Percentiles rank a stretch among this genome's conserved stretches.
Conservation (phyloP, 257 asterid genomes). For the Solanum ossicruentum region DNA sequence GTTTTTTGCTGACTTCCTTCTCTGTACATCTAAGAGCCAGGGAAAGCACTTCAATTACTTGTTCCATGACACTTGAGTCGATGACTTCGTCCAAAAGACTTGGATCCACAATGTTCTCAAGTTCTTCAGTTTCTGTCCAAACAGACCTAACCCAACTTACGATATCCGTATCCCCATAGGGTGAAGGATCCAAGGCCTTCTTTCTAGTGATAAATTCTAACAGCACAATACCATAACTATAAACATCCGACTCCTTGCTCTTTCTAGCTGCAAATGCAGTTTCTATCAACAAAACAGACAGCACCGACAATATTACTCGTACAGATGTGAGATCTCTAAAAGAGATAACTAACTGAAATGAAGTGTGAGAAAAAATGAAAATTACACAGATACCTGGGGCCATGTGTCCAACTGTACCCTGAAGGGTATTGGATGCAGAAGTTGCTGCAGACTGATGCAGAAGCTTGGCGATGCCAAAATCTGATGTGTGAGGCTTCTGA, state of each 20-base stretch:
- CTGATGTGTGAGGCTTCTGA: conserved; percentile 70
- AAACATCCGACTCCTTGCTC: conserved; percentile 5
- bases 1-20: conserved; percentile 39
- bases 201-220: conserved; percentile 15
- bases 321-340: not conserved
- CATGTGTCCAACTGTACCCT: conserved; percentile 67
- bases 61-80: conserved; percentile 38
- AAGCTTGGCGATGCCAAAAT: conserved; percentile 79
- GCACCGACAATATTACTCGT: not conserved
- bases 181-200: conserved; percentile 38
- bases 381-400: conserved; percentile 57
- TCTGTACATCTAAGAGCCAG: conserved; percentile 65
- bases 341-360: not conserved
- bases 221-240: too few relatives aligned
- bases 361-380: not conserved
- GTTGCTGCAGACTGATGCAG: conserved; percentile 48
- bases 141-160: conserved; percentile 38
- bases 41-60: conserved; percentile 31
- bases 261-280: conserved; percentile 43
- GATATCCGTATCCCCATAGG: conserved; percentile 33
- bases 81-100: conserved; percentile 8
- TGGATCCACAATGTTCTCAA: not conserved
- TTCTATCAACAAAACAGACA: conserved; percentile 23
- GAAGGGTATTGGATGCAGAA: conserved; percentile 22
- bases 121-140: conserved; percentile 31